phyloP scores from a whole-genome alignment of 129 eudicot species.

The Ambrosia trifida region DNA sequence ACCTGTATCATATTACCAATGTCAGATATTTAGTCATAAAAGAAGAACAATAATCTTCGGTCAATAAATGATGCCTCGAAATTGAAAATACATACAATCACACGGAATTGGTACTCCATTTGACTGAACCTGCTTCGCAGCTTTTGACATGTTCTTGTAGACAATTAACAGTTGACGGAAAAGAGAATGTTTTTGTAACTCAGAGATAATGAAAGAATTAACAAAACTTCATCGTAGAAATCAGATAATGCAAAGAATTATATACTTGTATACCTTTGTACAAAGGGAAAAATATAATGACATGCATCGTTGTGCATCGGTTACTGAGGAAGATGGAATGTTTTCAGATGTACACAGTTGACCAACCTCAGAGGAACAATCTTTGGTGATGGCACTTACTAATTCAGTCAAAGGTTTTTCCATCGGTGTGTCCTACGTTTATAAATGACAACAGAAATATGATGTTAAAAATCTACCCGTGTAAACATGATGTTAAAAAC shows the following conservation, averaged over 20 bases:
- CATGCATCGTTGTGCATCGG: conserved; percentile 83
- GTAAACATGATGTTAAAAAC: too few species aligned
- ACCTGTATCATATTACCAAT: conserved; percentile 59
- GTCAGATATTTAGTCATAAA: conserved; percentile 6
- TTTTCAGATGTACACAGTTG: conserved; percentile 47
- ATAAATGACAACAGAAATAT: conserved; percentile 16
- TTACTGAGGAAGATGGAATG: conserved; percentile 46
- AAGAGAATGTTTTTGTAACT: conserved; percentile 86
- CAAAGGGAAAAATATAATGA: conserved; percentile 95
- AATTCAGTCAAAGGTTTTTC: conserved; percentile 49
- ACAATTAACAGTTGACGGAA: conserved; percentile 73
- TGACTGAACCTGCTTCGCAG: conserved; percentile 74
- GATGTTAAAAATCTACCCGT: too few species aligned
- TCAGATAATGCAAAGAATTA: background rate
- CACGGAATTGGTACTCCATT: conserved; percentile 6
- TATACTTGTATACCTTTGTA: conserved; percentile 67
- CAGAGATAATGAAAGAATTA: conserved; percentile 15
- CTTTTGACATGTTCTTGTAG: conserved; percentile 58
- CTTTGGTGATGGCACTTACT: conserved; percentile 36
- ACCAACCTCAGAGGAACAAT: conserved; percentile 44
- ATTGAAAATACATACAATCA: too few species aligned
- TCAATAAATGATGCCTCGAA: too few species aligned
- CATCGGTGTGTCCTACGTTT: conserved; percentile 47
- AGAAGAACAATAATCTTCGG: too few species aligned
- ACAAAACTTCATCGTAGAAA: background rate